Evolutionary conservation across 257 asterid species (phyloP), one percentile per base, ranked within the genome.

Genomic region (Solanum dulcamara): DNA sequence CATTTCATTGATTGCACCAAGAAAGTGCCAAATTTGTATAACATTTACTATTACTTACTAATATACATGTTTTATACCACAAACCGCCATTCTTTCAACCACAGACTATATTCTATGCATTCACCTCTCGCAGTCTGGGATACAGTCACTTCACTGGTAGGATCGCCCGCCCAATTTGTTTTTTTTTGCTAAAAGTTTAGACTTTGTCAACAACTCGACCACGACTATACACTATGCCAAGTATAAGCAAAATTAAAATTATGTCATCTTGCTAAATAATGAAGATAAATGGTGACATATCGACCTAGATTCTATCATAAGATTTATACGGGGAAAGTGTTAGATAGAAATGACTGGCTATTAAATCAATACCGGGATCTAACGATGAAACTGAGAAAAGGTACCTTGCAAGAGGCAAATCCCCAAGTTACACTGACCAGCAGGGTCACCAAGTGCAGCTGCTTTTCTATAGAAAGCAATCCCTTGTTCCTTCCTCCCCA

Each of bases 371-470:
- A 40, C 46, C 2, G 9, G 12, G 46, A 40, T 40, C 11, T 8
- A 40, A 40, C 46, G 9, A 40, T 40, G 46, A 40, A 59, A 59
- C 17, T 0, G 32, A 59, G 30, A 59, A 59, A 59, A 59, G 15
- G 32, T 10, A 59, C 67, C 96, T 88, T 91, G 93, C 90, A 95
- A 89, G 84, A 66, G 91, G 1, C 97, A 93, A 87, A 95, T 89
- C 6, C 95, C 99, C 90, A 95, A 91, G 89, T 94, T 93, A 90
- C 95, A 94, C 85, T 91, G 98, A 10, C 93, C 99, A 83, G 92
- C 92, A 46, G 92, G 88, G 83, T 95, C 93, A 81, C 97, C 97
- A 51, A 94, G 93, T 88, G 90, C 92, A 46, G 98, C 96, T 62
- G 98, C 98, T 83, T 85, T 91, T 84, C 87, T 67, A 9, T 91